Conservation (phyloP, 495 filamentous ascomycete species). For the Choiromyces venosus region DNA sequence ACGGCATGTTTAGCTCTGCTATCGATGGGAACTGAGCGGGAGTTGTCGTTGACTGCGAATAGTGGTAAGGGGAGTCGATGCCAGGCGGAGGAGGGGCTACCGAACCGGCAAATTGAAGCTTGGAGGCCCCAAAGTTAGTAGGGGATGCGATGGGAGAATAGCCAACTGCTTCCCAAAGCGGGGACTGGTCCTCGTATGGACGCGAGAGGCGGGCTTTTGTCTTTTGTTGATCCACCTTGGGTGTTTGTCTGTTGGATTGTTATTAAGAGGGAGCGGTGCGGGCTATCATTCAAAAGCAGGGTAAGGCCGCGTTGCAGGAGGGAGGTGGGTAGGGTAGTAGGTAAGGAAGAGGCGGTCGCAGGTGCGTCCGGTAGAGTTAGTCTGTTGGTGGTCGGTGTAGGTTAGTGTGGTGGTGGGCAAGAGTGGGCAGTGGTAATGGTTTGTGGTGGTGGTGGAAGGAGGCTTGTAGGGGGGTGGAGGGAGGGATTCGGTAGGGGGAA, state of each 20-base stretch:
- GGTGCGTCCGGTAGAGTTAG: neutral
- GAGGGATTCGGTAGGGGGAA: neutral
- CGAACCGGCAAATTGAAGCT: constrained; percentile 20
- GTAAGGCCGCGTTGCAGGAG: constrained; percentile 5
- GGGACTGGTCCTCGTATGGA: constrained; percentile 32
- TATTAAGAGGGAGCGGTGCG: neutral
- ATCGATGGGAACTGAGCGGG: constrained; percentile 30
- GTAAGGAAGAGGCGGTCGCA: constrained; percentile 6
- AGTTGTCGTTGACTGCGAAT: neutral
- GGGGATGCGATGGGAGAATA: constrained; percentile 33
- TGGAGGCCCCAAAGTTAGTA: constrained; percentile 17
- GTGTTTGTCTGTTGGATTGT: neutral
- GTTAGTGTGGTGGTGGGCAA: constrained; percentile 4
- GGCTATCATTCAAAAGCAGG: neutral
- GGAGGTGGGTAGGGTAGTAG: constrained; percentile 12
- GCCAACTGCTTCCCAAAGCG: constrained; percentile 28
- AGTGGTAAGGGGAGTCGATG: constrained; percentile 18
- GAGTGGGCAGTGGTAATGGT: constrained; percentile 4
- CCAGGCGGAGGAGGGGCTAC: constrained; percentile 25
- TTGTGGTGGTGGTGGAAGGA: neutral
- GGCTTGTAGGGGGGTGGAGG: neutral
- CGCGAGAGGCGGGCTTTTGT: constrained; percentile 32
- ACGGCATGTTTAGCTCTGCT: constrained; percentile 31
- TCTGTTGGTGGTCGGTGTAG: constrained; percentile 4
- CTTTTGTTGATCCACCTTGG: constrained; percentile 35